Evolutionary conservation across 2,329 filamentous ascomycete genomes (phyloP).

Genomic region (Penicillium nordicum): DNA sequence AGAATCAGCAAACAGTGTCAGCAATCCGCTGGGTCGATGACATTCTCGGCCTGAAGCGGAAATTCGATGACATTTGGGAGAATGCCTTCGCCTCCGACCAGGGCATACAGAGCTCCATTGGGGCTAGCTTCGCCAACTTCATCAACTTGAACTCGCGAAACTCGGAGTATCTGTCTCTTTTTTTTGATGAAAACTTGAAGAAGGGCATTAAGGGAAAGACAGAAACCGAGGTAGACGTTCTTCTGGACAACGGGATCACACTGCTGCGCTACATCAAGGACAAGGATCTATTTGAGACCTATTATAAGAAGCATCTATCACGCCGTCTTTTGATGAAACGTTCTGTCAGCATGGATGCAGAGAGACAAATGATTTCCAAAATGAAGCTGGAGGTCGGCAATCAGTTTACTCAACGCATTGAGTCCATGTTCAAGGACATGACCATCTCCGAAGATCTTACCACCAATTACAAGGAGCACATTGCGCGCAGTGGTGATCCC

Average conservation of each 20-base stretch:
- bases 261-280: slow-evolving; percentile 85
- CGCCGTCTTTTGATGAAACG: slow-evolving; percentile 83
- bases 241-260: slow-evolving; percentile 85
- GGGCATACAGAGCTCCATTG: slow-evolving; percentile 74
- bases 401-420: slow-evolving; percentile 86
- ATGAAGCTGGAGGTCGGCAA: slow-evolving; percentile 98
- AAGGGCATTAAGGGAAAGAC: slow-evolving; percentile 91
- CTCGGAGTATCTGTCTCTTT: slow-evolving; percentile 90
- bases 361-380: slow-evolving; percentile 90
- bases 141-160: slow-evolving; percentile 86
- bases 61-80: slow-evolving; percentile 78
- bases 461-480: slow-evolving; percentile 68
- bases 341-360: slow-evolving; percentile 84
- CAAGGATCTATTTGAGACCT: slow-evolving; percentile 91
- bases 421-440: slow-evolving; percentile 98
- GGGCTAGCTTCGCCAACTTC: slow-evolving; percentile 84
- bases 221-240: slow-evolving; percentile 76
- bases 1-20: slow-evolving; percentile 77
- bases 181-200: slow-evolving; percentile 95
- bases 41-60: slow-evolving; percentile 78
- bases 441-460: slow-evolving; percentile 80
- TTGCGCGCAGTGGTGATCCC: slow-evolving; percentile 55
- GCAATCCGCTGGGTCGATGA: slow-evolving; percentile 96
- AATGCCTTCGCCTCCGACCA: slow-evolving; percentile 72
- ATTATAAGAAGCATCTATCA: slow-evolving; percentile 96